Base-by-base conservation (phyloP, 2,329 filamentous ascomycete species). In the Coniella lustricola region DNA sequence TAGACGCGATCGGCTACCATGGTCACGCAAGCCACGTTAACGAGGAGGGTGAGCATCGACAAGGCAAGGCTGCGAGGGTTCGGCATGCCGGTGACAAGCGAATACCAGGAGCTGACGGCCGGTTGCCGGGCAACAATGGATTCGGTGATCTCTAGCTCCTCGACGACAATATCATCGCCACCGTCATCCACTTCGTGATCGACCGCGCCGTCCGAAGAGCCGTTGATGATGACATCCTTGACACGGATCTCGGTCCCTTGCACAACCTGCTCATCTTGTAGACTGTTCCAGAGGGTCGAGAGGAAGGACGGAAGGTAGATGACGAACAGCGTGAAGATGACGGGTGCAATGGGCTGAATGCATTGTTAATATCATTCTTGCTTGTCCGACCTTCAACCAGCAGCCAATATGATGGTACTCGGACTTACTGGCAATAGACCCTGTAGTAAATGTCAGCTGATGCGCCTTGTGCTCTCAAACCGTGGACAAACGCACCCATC, bases 1-100 rank as follows among this genome's bases (percentile, higher is more conserved):
- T 87, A 90, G 13, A 95, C 74, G 34, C 90, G 78, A 64, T 98
- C 93, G 21, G 84, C 74, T 0, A 84, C 79, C 65, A 91, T 79
- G 8, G 78, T 70, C 5, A 89, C 74, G 35, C 93, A 70, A 3
- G 76, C 67, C 16, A 81, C 60, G 63, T 97, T 97, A 62, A 93
- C 76, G 22, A 82, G 66, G 44, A 90, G 79, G 0, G 86, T 87
- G 21, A 82, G 56, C 40, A 79, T 66, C 17, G 87, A 91, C 57
- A 82, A 75, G 18, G 82, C 58, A 12, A 78, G 69, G 44, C 82
- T 88, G n/a, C 73, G 76, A 7, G 85, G 78, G 57, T 82, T 89
- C 1, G 93, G 91, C 0, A 84, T 69, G 3, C 93, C 93, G 3
- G 80, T 80, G 20, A 94, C 67, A 7, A 97, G 70, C 3, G 87